Conservation (phyloP, 2,329 filamentous ascomycete species). For the Phyllosticta capitalensis region DNA sequence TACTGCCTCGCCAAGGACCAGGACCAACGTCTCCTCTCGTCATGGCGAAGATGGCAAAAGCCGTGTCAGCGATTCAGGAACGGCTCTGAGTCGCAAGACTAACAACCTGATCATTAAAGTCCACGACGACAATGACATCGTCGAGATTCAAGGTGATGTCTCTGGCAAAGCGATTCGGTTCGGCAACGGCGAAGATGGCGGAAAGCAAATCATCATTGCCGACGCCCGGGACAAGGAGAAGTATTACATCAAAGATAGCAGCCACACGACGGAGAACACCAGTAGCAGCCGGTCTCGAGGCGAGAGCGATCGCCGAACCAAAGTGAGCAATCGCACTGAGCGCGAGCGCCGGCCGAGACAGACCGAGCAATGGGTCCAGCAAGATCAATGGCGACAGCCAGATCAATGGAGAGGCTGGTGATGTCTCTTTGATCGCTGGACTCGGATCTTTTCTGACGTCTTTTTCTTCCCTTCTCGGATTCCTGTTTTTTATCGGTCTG, state of each 20-base stretch:
- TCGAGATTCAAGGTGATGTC: constrained; percentile 5
- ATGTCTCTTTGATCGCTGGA: background rate
- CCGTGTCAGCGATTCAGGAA: constrained; percentile 5
- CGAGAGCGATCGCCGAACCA: background rate
- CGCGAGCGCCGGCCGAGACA: background rate
- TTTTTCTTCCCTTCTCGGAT: background rate
- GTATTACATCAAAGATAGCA: constrained; percentile 1
- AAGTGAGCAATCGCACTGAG: background rate
- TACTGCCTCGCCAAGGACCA: background rate
- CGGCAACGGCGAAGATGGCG: constrained; percentile 3
- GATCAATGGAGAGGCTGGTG: background rate
- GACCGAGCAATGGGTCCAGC: background rate
- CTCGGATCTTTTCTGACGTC: background rate
- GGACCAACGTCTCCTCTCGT: background rate
- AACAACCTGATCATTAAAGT: constrained; percentile 1
- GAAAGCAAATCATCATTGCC: constrained; percentile 2
- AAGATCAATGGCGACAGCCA: background rate
- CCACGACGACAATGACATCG: background rate
- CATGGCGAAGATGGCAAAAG: constrained; percentile 3
- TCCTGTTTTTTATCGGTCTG: background rate
- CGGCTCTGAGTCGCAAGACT: constrained; percentile 1
- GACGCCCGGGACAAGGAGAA: constrained; percentile 4
- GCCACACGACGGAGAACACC: constrained; percentile 4
- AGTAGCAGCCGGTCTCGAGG: constrained; percentile 7
- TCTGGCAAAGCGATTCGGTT: background rate